Evolutionary conservation across 1,284 basidiomycete species (phyloP).

Genomic region (Microstroma glucosiphilum): DNA sequence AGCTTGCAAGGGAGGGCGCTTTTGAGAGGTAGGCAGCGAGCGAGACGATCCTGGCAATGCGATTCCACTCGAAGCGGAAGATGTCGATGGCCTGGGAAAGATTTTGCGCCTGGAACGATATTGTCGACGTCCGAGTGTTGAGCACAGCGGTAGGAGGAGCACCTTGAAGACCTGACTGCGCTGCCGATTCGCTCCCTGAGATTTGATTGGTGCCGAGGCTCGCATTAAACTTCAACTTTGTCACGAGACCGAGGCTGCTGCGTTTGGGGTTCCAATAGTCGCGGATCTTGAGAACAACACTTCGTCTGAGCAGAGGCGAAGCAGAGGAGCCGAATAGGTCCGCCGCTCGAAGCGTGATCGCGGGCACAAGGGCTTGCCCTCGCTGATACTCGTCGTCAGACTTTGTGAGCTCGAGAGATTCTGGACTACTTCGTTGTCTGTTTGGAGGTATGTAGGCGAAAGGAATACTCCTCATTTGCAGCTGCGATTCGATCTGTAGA

Average conservation of each 20-base stretch:
- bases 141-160: constrained; percentile 77
- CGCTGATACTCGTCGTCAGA: constrained; percentile 51
- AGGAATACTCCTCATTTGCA: constrained; percentile 72
- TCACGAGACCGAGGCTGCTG: constrained; percentile 54
- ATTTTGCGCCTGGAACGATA: constrained; percentile 76
- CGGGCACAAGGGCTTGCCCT: constrained; percentile 70
- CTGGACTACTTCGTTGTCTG: too few species aligned
- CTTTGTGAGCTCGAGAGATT: not conserved
- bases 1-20: too few species aligned
- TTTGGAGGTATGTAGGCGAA: constrained; percentile 63
- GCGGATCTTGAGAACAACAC: constrained; percentile 76
- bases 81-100: constrained; percentile 78
- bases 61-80: constrained; percentile 82
- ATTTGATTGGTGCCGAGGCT: constrained; percentile 58
- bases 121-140: constrained; percentile 72
- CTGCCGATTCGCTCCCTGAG: too few species aligned
- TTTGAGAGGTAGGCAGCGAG: constrained; percentile 57
- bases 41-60: constrained; percentile 82
- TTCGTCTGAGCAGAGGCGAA: constrained; percentile 80
- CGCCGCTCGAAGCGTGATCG: constrained; percentile 70
- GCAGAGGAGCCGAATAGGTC: constrained; percentile 69
- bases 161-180: constrained; percentile 46
- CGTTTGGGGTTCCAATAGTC: constrained; percentile 81
- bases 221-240: constrained; percentile 7
- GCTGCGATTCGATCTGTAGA: constrained; percentile 76